phyloP scores from a whole-genome alignment of 1,139 yeast genomes.

The Meyerozyma carpophila region DNA sequence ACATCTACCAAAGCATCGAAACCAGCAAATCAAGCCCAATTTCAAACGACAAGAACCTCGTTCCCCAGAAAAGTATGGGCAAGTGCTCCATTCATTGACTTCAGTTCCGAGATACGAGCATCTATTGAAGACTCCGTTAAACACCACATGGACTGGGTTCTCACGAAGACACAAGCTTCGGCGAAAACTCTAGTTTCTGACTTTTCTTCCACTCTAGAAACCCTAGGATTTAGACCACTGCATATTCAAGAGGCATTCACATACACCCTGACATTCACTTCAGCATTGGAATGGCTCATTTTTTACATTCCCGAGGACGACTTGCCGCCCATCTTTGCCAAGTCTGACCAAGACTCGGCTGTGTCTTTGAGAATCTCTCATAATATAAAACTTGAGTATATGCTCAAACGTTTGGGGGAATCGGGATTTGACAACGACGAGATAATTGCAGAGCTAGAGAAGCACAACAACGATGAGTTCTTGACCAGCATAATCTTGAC shows the following conservation, averaged over 20 bases:
- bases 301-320: conserved; percentile 94
- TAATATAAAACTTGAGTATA: conserved; percentile 31
- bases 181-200: neutral
- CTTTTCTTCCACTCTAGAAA: conserved; percentile 18
- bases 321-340: conserved; percentile 55
- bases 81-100: conserved; percentile 49
- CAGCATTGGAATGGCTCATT: conserved; percentile 73
- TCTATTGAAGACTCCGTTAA: conserved; percentile 51
- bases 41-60: conserved; percentile 2
- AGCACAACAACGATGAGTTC: conserved; percentile 40
- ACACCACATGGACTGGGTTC: conserved; percentile 50
- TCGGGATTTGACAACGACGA: conserved; percentile 72
- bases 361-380: conserved; percentile 47
- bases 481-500: conserved; percentile 51
- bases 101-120: conserved; percentile 43
- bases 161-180: conserved; percentile 11
- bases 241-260: conserved; percentile 71
- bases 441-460: conserved; percentile 43
- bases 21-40: neutral
- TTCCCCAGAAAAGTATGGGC: conserved; percentile 68
- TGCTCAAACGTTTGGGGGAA: conserved; percentile 49
- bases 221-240: conserved; percentile 61
- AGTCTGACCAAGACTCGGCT: conserved; percentile 40
- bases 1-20: neutral
- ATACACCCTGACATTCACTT: conserved; percentile 50